Base-by-base conservation (phyloP, 2,329 filamentous ascomycete species). In the Arthroderma sp. region DNA sequence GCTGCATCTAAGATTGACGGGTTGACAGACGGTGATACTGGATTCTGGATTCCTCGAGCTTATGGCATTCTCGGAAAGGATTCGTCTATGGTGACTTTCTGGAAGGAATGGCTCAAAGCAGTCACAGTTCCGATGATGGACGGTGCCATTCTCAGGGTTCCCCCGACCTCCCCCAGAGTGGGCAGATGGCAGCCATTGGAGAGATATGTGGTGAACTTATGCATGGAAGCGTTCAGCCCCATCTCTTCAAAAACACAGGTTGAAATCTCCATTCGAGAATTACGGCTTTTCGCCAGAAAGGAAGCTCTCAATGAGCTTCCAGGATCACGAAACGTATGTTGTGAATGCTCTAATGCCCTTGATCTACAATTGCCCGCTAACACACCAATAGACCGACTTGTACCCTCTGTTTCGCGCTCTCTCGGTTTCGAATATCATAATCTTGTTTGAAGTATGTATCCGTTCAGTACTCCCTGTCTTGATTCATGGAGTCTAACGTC, bases 1-100 rank as follows among this genome's bases (percentile, higher is more conserved):
- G 93, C 93, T 47, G 91, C 93, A 31, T 91, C 91, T 54, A 97
- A 95, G 74, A 98, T 98, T 60, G 93, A 98, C 68, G 93, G 93
- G 19, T 77, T 98, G 61, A 97, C 91, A 0, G 88, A 94, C 63
- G 91, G 91, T 44, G 93, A 97, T 69, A 96, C 89, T 56, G 93
- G 91, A 1, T 84, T 97, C 60, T 98, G 93, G 93, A 90, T 89
- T 54, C 93, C 93, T 17, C 81, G 93, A 62, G 90, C 91, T 1
- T 98, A 95, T 68, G 93, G 93, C 59, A 85, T 98, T 61, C 78
- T 98, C 61, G 93, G 93, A 35, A 81, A 88, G 61, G 93, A 98
- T 68, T 79, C 79, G 11, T 85, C 83, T 60, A 81, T 94, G 73
- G 90, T 91, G 62, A 82, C 84, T 33, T 97, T 98, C 73, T 98